Percentiles rank a stretch among this genome's conserved stretches.
Evolutionary conservation across 495 filamentous ascomycete species (phyloP).

Genomic region (Lindgomyces ingoldianus): DNA sequence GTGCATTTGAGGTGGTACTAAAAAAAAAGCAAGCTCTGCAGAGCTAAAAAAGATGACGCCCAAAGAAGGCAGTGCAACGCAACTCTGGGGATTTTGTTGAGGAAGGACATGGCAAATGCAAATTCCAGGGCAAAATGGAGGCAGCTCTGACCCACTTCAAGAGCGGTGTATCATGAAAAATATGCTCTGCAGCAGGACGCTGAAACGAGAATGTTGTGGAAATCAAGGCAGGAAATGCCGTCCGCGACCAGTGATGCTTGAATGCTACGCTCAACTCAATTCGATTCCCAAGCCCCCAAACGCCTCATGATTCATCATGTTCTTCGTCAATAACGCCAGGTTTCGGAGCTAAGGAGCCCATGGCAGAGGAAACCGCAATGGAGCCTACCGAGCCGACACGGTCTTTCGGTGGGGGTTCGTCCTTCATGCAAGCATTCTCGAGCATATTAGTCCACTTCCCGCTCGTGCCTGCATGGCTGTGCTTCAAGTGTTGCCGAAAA

Average conservation of each 20-base stretch:
- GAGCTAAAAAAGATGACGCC: conserved; percentile 8
- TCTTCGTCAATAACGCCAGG: conserved; percentile 38
- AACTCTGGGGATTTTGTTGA: conserved; percentile 13
- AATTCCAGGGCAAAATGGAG: conserved; percentile 2
- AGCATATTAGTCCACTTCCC: conserved; percentile 99
- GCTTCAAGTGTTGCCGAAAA: conserved; percentile 97
- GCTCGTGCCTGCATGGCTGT: conserved; percentile 93
- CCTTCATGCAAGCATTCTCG: conserved; percentile 95
- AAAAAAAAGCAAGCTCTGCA: conserved; percentile 21
- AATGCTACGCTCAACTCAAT: conserved; percentile 34
- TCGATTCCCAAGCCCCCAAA: conserved; percentile 13
- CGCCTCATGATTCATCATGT: conserved; percentile 38
- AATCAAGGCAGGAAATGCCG: conserved; percentile 1
- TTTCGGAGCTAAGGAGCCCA: conserved; percentile 21
- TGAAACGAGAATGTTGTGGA: conserved; percentile 11
- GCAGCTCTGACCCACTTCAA: background rate
- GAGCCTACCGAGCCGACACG: conserved; percentile 31
- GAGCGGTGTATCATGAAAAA: background rate
- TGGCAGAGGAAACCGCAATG: conserved; percentile 25
- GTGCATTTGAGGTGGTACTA: conserved; percentile 2
- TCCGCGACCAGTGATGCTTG: conserved; percentile 23
- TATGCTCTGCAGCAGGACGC: conserved; percentile 13
- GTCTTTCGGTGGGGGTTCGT: conserved; percentile 62
- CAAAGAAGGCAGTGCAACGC: conserved; percentile 4
- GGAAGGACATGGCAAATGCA: conserved; percentile 17